Evolutionary conservation across 1,139 yeast species (phyloP), one percentile per base, ranked within the genome.

Genomic region (Trichomonascaceae sp.): DNA sequence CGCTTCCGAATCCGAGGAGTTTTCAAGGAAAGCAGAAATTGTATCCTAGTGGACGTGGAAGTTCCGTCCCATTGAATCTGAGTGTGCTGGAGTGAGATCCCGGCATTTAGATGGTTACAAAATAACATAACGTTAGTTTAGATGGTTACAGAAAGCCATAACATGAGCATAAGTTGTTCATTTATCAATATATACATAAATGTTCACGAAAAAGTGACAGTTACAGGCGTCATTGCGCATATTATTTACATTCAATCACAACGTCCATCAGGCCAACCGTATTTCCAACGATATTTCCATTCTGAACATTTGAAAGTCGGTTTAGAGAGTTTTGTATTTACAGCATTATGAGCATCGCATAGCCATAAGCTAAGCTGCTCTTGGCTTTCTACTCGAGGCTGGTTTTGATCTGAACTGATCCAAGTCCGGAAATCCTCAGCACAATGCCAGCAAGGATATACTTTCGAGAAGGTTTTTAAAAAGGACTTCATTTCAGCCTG

Each of bases 391-490:
- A 86, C 89, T 57, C 76, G 75, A 5, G 96, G 95, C 60, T 83
- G 82, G 60, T 85, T 76, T 32, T 71, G 73, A 3, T 63, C 60
- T 55, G 70, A 73, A 36, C 69, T 68, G 49, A 88, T 75, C 71
- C 87, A 90, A 27, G 71, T 70, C 54, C 82, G 78, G 69, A 95
- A 88, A 66, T 91, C 98, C 49, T 80, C 81, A 0, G 96, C 97
- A 72, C 99, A 95, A 73, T 81, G 84, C 87, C 95, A 85, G 70
- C 99, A 93, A 1, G 99, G 99, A 65, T 93, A 93, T 49, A 91
- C 76, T 59, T 83, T 82, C 3, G 95, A 83, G 68, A 93, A 89
- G 7, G 88, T 74, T 17, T 72, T 73, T 52, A 93, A 67, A 62
- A 93, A 91, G 56, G 81, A 80, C 51, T 73, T 74, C 83, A 93